phyloP scores from a whole-genome alignment of 176 grass and related monocot species.

The Microstegium vimineum region DNA sequence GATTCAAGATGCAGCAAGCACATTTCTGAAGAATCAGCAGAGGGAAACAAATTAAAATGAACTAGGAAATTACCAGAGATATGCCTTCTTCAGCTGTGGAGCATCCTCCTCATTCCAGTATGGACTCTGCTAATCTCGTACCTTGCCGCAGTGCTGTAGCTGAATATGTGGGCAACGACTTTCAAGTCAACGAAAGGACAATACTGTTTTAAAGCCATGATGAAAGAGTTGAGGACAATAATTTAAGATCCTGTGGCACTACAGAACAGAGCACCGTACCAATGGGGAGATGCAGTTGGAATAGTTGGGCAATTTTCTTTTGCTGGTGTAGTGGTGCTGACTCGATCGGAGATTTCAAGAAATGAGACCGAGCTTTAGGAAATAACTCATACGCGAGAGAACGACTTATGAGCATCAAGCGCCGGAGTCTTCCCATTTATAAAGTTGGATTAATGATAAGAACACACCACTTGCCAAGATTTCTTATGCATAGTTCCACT shows the following conservation, averaged over 20 bases:
- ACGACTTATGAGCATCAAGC: background rate
- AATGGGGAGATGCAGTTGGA: background rate
- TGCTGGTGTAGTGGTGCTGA: background rate
- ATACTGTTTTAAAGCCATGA: background rate
- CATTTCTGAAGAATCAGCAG: background rate
- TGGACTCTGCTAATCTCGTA: background rate
- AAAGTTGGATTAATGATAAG: slow-evolving; percentile 2
- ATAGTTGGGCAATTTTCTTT: background rate
- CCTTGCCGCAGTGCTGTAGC: background rate
- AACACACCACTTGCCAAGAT: background rate
- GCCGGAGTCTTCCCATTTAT: slow-evolving; percentile 7
- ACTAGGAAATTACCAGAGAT: slow-evolving; percentile 19
- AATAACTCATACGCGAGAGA: background rate
- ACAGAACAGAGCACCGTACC: background rate
- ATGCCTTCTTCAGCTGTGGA: background rate
- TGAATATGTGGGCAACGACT: background rate
- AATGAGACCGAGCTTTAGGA: background rate
- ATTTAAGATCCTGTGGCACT: background rate
- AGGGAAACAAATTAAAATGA: background rate
- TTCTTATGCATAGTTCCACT: background rate
- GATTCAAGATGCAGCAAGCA: slow-evolving; percentile 8
- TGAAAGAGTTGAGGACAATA: background rate
- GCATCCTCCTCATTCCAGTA: background rate
- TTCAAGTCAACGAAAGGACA: background rate
- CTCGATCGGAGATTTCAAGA: background rate